Evolutionary conservation across 768 basidiomycete genomes (phyloP), one percentile per base, ranked within the genome.

Genomic region (Termitomyces sp.): DNA sequence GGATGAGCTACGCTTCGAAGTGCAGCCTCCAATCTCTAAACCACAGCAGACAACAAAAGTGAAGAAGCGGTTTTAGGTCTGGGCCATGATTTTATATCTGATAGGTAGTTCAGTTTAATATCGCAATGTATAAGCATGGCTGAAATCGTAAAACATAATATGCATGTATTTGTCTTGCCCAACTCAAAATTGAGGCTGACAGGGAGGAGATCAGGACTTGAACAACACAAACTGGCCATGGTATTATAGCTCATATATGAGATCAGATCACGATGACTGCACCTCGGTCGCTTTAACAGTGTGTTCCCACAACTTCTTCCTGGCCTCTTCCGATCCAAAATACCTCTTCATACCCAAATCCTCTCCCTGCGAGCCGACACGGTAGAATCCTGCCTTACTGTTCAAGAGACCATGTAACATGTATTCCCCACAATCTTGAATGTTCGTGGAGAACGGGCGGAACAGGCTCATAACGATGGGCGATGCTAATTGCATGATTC

Each of bases 231-330:
- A 26, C 15, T 29, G 22, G 10, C 10, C 12, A 12, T 41, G n/a
- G n/a, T n/a, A n/a, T n/a, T n/a, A n/a, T 22, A 1, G 8, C n/a
- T n/a, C 18, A 5, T 12, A 29, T 9, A 51, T n/a, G 26, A 29
- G 28, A 39, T 44, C 24, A 24, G 18, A 28, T 29, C 2, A 54
- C 16, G 42, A 48, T 10, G 55, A 36, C 12, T 47, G 26, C 8
- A 61, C 62, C 55, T 54, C 13, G 2, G 64, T 66, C 12, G 54
- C 64, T 49, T 69, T 54, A 0, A 70, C 48, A 3, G 68, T 68
- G 58, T 72, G 73, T 26, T 75, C 72, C 74, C 73, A 77, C 9
- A 77, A 47, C 59, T 65, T 69, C 52, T 70, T 68, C 60, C 69
- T 67, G n/a, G 72, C 70, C 46, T 73, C 72, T n/a, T 70, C 72